These are phyloP conservation scores for Blastobotrys malaysiensis DNA, from an alignment of 1,139 yeast genomes.

Conservation along the genomic window DNA sequence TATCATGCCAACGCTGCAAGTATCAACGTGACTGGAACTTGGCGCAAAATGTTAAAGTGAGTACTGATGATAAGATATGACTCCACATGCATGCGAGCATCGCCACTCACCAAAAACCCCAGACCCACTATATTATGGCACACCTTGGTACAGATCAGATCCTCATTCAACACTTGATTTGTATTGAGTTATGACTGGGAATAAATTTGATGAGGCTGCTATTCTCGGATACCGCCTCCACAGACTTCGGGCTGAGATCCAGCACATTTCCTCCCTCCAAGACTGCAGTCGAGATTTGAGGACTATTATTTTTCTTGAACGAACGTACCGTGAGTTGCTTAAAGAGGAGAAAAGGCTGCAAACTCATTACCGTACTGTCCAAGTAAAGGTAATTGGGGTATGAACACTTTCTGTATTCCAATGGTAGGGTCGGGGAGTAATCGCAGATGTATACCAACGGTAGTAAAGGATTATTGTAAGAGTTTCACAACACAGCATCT, in stretches of 20 bases:
- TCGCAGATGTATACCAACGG: too few species aligned
- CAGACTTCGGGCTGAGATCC: not conserved
- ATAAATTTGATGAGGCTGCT: not conserved
- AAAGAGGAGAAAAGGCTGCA: not conserved
- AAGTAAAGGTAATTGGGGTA: not conserved
- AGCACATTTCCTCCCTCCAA: not conserved
- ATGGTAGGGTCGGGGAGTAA: too few species aligned
- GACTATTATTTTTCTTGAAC: not conserved
- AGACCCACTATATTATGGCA: too few species aligned
- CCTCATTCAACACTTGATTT: not conserved
- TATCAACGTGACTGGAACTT: too few species aligned
- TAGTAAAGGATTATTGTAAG: too few species aligned
- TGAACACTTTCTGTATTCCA: too few species aligned
- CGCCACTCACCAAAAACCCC: too few species aligned
- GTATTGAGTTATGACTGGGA: not conserved
- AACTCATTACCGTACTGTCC: not conserved
- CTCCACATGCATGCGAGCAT: not conserved
- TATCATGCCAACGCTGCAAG: too few species aligned
- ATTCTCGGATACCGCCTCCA: not conserved
- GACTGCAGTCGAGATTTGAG: not conserved
- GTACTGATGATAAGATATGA: not conserved
- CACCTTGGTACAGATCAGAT: too few species aligned
- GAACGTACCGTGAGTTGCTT: not conserved
- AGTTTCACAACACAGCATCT: too few species aligned
- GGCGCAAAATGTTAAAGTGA: too few species aligned